phyloP scores from a whole-genome alignment of 1,284 basidiomycete genomes.

The Boletus subluridellus region DNA sequence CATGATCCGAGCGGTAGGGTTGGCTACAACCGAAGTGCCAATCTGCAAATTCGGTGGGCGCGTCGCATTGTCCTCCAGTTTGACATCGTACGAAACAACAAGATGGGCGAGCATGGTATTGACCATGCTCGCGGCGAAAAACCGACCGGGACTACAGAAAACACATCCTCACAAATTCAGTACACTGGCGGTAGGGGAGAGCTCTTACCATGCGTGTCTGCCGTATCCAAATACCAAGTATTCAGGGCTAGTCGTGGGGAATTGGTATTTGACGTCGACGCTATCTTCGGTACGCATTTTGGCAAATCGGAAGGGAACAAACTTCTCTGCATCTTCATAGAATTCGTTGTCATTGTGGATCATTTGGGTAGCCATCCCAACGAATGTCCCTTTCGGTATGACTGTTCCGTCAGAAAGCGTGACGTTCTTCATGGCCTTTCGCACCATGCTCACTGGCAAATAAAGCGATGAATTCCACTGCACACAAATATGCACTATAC shows the following conservation, averaged over 20 bases:
- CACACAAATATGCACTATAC: slow-evolving; percentile 2
- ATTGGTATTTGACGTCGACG: slow-evolving; percentile 14
- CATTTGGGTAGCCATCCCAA: slow-evolving; percentile 25
- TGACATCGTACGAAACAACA: slow-evolving; percentile 31
- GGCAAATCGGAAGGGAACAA: slow-evolving; percentile 36
- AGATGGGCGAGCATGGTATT: slow-evolving; percentile 32
- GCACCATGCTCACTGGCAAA: slow-evolving; percentile 31
- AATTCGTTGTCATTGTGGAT: slow-evolving; percentile 27
- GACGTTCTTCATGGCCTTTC: slow-evolving; percentile 36
- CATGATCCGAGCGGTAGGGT: slow-evolving; percentile 6
- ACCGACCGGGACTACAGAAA: slow-evolving; percentile 30
- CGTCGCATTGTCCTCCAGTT: slow-evolving; percentile 25
- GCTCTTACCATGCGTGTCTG: slow-evolving; percentile 19
- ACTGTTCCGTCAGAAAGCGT: slow-evolving; percentile 41
- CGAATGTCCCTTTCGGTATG: slow-evolving; percentile 36
- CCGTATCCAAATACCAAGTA: slow-evolving; percentile 20
- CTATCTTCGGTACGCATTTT: slow-evolving; percentile 7
- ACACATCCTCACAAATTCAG: too few relatives aligned
- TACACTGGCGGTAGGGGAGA: neutral
- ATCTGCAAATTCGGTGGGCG: slow-evolving; percentile 18
- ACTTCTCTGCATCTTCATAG: slow-evolving; percentile 27
- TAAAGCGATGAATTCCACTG: neutral
- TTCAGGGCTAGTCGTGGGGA: slow-evolving; percentile 10
- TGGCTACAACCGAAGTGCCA: neutral
- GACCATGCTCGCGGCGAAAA: slow-evolving; percentile 29